Evolutionary conservation across 106 monocot species (phyloP), one percentile per base, ranked within the genome.

Genomic region (Dactylorhiza incarnata): DNA sequence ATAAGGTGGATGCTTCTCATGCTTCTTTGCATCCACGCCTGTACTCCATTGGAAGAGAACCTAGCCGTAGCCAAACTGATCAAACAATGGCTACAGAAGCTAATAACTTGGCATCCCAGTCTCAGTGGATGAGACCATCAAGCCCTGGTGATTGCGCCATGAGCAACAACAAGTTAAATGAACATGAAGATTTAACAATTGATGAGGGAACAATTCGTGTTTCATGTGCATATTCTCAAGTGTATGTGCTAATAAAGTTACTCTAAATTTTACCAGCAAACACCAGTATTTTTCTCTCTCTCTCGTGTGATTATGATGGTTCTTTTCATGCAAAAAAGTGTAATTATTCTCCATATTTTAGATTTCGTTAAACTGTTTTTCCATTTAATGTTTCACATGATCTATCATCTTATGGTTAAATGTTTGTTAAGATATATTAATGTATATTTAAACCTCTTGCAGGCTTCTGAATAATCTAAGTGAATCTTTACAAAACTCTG

Each of bases 161-260:
- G 15, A 78, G 70, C 49, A 78, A 78, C 74, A 72, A 79, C 48
- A 76, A 75, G 47, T 61, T 82, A 22, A 87, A 51, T 79, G 87
- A 82, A 45, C 78, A 86, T 59, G 85, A 87, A 54, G 84, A 77
- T 48, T 66, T 88, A 58, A 59, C 84, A 43, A 73, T 84, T 72
- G 84, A 88, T 79, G 81, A 88, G 4, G 88, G 84, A 37, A 88
- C 85, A 65, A 83, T 85, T 16, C 82, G 67, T 56, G 16, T 89
- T 14, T 85, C 87, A 53, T 78, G 68, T 76, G 71, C 74, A 15
- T 92, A 89, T 69, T 89, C 86, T 73, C 83, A 90, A 44, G 83
- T 78, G 83, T 84, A 29, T 69, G 79, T 72, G n/a, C 44, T 76
- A n/a, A 17, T 73, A 46, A 23, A 22, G 44, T 14, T 0, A 20